These are phyloP conservation scores for Chenopodium album DNA, from an alignment of 148 eudicot genomes.

Conservation along the genomic window DNA sequence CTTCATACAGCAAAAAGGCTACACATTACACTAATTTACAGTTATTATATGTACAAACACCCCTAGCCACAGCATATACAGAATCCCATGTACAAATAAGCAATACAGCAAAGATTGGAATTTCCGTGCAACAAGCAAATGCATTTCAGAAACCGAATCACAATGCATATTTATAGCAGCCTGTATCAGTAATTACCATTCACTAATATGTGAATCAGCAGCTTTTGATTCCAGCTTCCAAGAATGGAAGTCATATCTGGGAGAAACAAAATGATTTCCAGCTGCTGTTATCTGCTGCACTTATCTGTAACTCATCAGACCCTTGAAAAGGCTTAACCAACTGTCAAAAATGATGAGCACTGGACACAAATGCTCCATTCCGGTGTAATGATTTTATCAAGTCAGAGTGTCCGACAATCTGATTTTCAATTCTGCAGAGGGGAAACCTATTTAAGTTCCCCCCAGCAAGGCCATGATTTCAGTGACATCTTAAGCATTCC, in stretches of 20 bases:
- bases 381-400: neutral
- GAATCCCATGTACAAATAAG: neutral
- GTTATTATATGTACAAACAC: neutral
- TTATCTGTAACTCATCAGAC: neutral
- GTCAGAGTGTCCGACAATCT: too few species aligned
- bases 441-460: neutral
- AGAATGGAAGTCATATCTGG: neutral
- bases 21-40: neutral
- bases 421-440: neutral
- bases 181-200: neutral
- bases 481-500: slow-evolving; percentile 7
- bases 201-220: neutral
- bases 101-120: neutral
- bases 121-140: neutral
- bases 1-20: neutral
- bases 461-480: slow-evolving; percentile 1
- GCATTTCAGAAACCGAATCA: neutral
- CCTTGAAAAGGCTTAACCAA: neutral
- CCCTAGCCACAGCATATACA: neutral
- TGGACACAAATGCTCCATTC: neutral
- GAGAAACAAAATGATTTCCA: neutral
- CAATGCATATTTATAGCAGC: neutral
- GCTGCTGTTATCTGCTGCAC: neutral
- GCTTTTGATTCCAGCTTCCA: neutral
- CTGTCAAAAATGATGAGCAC: neutral